Base-by-base conservation (phyloP, 257 asterid genomes). In the Gentiana straminea region DNA sequence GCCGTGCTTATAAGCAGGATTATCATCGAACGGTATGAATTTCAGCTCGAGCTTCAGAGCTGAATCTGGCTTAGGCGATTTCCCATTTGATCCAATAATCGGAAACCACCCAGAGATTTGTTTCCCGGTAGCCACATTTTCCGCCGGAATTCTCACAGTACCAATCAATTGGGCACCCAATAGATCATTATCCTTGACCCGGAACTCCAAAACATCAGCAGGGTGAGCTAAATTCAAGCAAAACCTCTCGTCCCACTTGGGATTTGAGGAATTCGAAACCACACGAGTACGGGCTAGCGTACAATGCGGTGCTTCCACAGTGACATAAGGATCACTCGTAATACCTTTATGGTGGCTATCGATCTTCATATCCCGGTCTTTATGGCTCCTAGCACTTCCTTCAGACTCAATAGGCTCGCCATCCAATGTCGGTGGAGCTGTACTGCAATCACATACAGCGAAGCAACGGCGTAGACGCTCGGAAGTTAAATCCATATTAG, bases 231-330 rank as follows among this genome's bases (percentile, higher is more conserved):
- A 33, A 34, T 84, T 69, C 56, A 90, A 77, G 43, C 47, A n/a
- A 33, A 80, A 90, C 15, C 43, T 75, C 75, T 90, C 89, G 57
- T 84, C 60, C 92, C 92, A 90, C 35, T n/a, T 63, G 15, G 98
- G 98, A 61, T 79, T 79, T 50, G 75, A 81, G 49, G 94, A 71
- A 70, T 90, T 84, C 55, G 83, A 35, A 9, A 84, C 13, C 67
- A 90, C 94, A 67, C 87, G 91, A 56, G 98, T 90, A 61, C 98
- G 88, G 4, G 84, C 96, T 13, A 91, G 86, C 3, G 95, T 82
- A 32, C 80, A 51, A 66, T 84, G 95, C 0, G 96, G 96, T 12
- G 69, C 91, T 8, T 72, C 79, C 37, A 90, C 84, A 4, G 92
- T 78, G 57, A 83, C 96, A 55, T 87, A 87, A 13, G 98, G 84